Evolutionary conservation across 169 alveolate species (phyloP), one percentile per base, ranked within the genome.

Genomic region (Theileria equi): DNA sequence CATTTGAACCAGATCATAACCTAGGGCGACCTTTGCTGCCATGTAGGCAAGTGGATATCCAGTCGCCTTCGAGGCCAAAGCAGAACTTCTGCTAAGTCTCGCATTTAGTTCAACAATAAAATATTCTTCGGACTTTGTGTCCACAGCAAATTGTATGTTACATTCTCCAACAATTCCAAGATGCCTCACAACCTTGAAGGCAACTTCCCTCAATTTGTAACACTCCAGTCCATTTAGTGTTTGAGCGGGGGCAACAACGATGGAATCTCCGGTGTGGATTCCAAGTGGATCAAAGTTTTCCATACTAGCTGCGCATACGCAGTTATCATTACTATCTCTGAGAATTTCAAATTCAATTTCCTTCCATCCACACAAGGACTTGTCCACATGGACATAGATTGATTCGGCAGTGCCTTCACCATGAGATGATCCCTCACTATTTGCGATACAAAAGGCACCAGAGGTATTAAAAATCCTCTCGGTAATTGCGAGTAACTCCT

Each of bases 211-310:
- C 62, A 90, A 76, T 54, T 81, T 70, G 70, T 69, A 89, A 77
- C 87, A 91, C 68, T 92, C 96, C 48, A 50, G 81, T 57, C 88
- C 90, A 58, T 82, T 81, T 53, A 92, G 82, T 21, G 96, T 92
- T 85, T 92, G 94, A 1, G 94, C 91, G 19, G 96, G 96, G 17
- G 96, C 96, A 13, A 92, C 92, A 44, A 92, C 96, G 40, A 92
- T 88, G 74, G 94, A 89, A 52, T 92, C 96, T 11, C 96, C 96
- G n/a, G 96, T 92, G 86, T 92, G 96, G 55, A 92, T 87, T 40
- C 96, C 96, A 54, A 92, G 87, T 19, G 96, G 96, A 71, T 92
- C 94, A 36, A 92, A 78, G 82, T 92, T 92, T 63, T 92, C 96
- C 96, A 92, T 92, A 71, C 90, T 92, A 54, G 94, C 91, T 11